phyloP scores from a whole-genome alignment of 805 yeast genomes.

The Kazachstania psychrophila region DNA sequence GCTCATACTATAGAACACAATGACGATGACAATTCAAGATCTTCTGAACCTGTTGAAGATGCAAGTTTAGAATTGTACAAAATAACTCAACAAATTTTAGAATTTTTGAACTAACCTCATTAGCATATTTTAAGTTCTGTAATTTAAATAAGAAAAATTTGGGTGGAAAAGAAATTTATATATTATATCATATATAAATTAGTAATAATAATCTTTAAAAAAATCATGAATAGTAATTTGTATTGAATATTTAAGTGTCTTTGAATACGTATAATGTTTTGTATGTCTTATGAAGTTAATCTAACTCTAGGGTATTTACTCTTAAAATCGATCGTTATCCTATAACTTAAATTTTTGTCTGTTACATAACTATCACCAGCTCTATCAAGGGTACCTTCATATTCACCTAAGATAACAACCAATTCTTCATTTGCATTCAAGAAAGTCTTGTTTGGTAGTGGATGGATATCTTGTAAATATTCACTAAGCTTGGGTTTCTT shows the following conservation, averaged over 20 bases:
- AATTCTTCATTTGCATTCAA: not conserved
- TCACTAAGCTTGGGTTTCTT: not conserved
- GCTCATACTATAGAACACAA: slow-evolving; percentile 19
- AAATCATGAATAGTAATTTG: too few species aligned
- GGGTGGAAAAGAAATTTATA: too few species aligned
- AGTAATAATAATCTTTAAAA: too few species aligned
- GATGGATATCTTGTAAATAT: not conserved
- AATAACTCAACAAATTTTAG: slow-evolving; percentile 59
- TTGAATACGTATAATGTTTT: too few species aligned
- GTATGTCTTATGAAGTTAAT: not conserved
- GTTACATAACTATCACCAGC: not conserved
- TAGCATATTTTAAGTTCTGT: not conserved
- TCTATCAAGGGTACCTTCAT: not conserved
- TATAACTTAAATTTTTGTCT: not conserved
- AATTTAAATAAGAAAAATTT: not conserved
- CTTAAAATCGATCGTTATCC: not conserved
- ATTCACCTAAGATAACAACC: not conserved
- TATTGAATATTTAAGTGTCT: too few species aligned
- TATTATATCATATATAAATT: too few species aligned
- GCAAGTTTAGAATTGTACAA: slow-evolving; percentile 57
- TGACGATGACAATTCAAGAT: slow-evolving; percentile 18
- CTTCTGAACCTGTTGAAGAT: slow-evolving; percentile 42
- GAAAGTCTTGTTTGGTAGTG: too few species aligned
- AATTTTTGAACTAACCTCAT: slow-evolving; percentile 28
- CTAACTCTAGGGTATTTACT: not conserved